Evolutionary conservation across 495 filamentous ascomycete species (phyloP).

Genomic region (Talaromyces borbonicus): DNA sequence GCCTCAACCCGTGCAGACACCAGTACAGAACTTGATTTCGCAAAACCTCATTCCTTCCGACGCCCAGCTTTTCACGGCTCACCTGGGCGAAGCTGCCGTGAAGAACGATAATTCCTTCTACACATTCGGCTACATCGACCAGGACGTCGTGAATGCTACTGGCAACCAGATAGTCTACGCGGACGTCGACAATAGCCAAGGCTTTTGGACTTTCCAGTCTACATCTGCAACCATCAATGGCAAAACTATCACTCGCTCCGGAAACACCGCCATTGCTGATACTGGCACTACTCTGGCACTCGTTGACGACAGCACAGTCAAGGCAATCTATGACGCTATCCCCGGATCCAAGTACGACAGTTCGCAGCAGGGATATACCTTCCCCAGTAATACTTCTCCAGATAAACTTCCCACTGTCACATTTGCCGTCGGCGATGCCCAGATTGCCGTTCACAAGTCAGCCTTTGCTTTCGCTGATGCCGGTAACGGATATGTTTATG

Average conservation of each 20-base stretch:
- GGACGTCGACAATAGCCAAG: constrained; percentile 55
- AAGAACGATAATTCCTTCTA: constrained; percentile 59
- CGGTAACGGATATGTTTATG: constrained; percentile 53
- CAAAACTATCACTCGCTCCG: constrained; percentile 41
- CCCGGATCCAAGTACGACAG: constrained; percentile 56
- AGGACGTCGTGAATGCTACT: constrained; percentile 46
- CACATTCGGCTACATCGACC: constrained; percentile 70
- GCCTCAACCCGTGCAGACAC: constrained; percentile 52
- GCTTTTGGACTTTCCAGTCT: constrained; percentile 65
- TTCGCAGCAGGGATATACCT: constrained; percentile 57
- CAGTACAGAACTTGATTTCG: constrained; percentile 66
- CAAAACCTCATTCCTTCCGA: constrained; percentile 54
- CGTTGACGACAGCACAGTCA: constrained; percentile 53
- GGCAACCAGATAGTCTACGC: constrained; percentile 52
- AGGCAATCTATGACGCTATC: constrained; percentile 62
- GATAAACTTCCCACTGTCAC: constrained; percentile 56
- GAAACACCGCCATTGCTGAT: constrained; percentile 71
- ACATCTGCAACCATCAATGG: constrained; percentile 51
- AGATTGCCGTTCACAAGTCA: constrained; percentile 63
- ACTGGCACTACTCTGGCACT: constrained; percentile 69
- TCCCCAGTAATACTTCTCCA: constrained; percentile 45
- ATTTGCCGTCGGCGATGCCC: constrained; percentile 55
- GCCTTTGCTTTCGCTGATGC: constrained; percentile 57
- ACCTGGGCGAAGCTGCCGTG: constrained; percentile 50
- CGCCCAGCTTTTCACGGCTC: constrained; percentile 62